A percentile compares a stretch with the other conserved stretches of the same genome.
Evolutionary conservation across 2,329 filamentous ascomycete species (phyloP).

Genomic region (Pseudogymnoascus sp.): DNA sequence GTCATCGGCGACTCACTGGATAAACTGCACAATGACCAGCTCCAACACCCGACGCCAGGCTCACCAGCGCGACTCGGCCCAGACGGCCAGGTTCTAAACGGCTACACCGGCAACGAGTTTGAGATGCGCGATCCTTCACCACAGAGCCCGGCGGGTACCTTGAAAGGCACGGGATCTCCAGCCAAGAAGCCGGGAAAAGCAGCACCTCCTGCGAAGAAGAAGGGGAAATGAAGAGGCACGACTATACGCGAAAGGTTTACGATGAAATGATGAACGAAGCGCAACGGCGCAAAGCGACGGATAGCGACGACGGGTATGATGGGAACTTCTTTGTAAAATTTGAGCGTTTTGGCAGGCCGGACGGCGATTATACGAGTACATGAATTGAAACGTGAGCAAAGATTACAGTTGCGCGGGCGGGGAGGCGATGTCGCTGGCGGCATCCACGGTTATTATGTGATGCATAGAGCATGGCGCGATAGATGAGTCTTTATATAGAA

Average conservation of each 20-base stretch:
- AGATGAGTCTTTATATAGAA: conserved; percentile 4
- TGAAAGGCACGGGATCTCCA: neutral
- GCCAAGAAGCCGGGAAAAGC: neutral
- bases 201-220: neutral
- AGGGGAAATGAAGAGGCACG: neutral
- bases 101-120: neutral
- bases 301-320: neutral
- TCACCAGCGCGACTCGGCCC: conserved; percentile 37
- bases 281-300: neutral
- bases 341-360: conserved; percentile 3
- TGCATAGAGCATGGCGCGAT: conserved; percentile 6
- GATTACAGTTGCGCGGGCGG: neutral
- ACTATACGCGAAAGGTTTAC: neutral
- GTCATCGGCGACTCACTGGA: conserved; percentile 81
- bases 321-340: neutral
- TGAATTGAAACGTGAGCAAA: neutral
- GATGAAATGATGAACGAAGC: neutral
- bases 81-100: neutral
- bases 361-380: conserved; percentile 3
- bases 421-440: neutral
- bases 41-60: conserved; percentile 53
- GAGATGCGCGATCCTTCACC: neutral
- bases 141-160: neutral
- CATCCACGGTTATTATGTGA: neutral
- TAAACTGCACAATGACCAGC: conserved; percentile 75